Conservation (phyloP, 2,329 filamentous ascomycete species). For the Trichothecium roseum region DNA sequence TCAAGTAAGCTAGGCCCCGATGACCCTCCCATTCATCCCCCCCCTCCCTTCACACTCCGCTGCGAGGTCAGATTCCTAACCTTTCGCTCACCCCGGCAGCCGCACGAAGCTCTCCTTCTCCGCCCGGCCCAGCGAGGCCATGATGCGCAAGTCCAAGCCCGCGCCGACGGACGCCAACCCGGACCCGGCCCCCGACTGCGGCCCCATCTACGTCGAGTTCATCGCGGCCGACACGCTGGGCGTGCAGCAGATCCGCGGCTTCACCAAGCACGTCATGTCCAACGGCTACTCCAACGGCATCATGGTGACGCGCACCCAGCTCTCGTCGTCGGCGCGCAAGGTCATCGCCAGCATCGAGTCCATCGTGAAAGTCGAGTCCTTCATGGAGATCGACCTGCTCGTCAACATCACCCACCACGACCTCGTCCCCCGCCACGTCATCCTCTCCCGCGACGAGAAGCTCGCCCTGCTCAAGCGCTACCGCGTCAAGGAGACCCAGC, state of each 20-base stretch:
- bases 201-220: conserved; percentile 91
- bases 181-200: conserved; percentile 63
- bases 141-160: conserved; percentile 76
- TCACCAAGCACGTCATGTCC: conserved; percentile 70
- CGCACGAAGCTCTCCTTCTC: conserved; percentile 80
- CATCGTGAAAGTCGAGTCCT: conserved; percentile 79
- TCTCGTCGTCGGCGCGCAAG: conserved; percentile 81
- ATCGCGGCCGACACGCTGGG: conserved; percentile 70
- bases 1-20: no score
- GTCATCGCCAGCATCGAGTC: conserved; percentile 69
- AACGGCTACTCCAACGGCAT: conserved; percentile 84
- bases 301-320: conserved; percentile 72
- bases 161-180: conserved; percentile 59
- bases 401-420: conserved; percentile 99
- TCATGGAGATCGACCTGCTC: conserved; percentile 88
- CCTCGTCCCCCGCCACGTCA: conserved; percentile 84
- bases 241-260: conserved; percentile 83
- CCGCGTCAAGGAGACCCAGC: conserved; percentile 91
- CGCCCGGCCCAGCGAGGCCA: conserved; percentile 70
- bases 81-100: no score
- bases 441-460: conserved; percentile 89
- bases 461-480: conserved; percentile 75
- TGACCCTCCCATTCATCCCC: conserved; percentile 2
- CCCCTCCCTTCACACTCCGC: no score
- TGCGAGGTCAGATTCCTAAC: no score